Evolutionary conservation across 805 yeast species (phyloP), one percentile per base, ranked within the genome.

Genomic region (Diddensiella caesifluorescens): DNA sequence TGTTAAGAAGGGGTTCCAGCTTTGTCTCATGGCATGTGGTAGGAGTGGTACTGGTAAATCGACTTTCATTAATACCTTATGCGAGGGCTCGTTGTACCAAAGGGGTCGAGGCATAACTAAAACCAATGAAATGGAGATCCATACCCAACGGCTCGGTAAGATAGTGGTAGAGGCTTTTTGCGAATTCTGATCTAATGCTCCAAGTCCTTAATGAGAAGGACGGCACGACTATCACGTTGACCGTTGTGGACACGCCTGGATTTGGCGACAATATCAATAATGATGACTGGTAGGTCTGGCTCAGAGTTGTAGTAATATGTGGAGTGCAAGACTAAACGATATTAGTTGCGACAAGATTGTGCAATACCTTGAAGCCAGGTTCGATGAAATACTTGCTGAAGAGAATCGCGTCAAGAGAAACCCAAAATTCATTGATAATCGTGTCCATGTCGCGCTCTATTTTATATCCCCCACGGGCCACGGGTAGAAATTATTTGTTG

Each of bases 331-430:
- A 9, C 41, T 30, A 19, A 30, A 38, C 15, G 23, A 21, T 32
- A 13, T 9, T 31, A 44, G 50, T 35, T 64, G 69, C 32, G 46
- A 47, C 1, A 61, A 72, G 41, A 70, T 84, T 40, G 72, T 72
- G 41, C 69, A 69, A 26, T 81, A 77, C 60, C 66, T 84, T 44
- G 85, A 81, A 57, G 71, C 65, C 42, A 87, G 82, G 58, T 83
- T 80, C 57, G 88, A 83, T 50, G 69, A 49, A 12, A 59, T 84
- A 0, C 70, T 88, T 35, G 86, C 85, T 1, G 95, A 88, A 60
- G 96, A 88, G 61, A 83, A 92, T 1, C 72, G 90, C 49, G 85
- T 88, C 49, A 74, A 75, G 61, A 80, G 97, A 71, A 85, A 86
- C 59, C 95, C 95, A 20, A 70, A 85, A 38, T 75, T 76, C 45